These are phyloP conservation scores for Alectoria sarmentosa DNA, from an alignment of 495 filamentous ascomycete species.

Conservation along the genomic window DNA sequence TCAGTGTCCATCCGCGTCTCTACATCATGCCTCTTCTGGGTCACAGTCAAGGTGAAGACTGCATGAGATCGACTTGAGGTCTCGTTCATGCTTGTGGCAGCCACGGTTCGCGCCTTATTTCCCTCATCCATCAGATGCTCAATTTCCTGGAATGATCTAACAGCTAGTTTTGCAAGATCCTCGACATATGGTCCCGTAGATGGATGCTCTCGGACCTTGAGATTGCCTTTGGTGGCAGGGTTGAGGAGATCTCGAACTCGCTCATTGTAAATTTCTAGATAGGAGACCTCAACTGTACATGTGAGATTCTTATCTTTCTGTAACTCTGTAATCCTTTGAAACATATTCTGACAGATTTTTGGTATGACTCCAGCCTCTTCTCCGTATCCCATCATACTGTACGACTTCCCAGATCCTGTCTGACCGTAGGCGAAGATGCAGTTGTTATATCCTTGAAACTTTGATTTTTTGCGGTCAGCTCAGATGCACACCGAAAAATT, in stretches of 20 bases:
- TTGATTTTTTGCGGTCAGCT: neutral
- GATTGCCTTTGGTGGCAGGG: constrained; percentile 90
- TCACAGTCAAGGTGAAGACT: constrained; percentile 93
- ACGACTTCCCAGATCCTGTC: constrained; percentile 96
- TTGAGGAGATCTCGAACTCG: constrained; percentile 94
- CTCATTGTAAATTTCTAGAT: constrained; percentile 99
- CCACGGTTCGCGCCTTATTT: constrained; percentile 96
- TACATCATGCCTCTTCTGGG: constrained; percentile 85
- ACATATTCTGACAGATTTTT: constrained; percentile 97
- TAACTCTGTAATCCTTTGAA: constrained; percentile 68
- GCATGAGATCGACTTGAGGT: constrained; percentile 97
- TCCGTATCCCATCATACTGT: constrained; percentile 99
- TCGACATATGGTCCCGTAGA: constrained; percentile 97
- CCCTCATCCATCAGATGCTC: constrained; percentile 98
- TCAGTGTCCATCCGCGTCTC: constrained; percentile 96
- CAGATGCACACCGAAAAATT: neutral
- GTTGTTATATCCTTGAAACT: constrained; percentile 96
- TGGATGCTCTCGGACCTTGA: constrained; percentile 96
- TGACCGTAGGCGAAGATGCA: constrained; percentile 99
- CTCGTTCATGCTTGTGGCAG: constrained; percentile 99
- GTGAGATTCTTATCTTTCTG: constrained; percentile 72
- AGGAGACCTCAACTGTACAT: constrained; percentile 96
- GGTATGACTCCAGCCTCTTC: constrained; percentile 95
- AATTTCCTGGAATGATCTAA: constrained; percentile 92
- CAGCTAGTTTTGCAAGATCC: constrained; percentile 94